Conservation (phyloP, 192 early-diverging fungal genomes). For the Mycoemilia scoparia region DNA sequence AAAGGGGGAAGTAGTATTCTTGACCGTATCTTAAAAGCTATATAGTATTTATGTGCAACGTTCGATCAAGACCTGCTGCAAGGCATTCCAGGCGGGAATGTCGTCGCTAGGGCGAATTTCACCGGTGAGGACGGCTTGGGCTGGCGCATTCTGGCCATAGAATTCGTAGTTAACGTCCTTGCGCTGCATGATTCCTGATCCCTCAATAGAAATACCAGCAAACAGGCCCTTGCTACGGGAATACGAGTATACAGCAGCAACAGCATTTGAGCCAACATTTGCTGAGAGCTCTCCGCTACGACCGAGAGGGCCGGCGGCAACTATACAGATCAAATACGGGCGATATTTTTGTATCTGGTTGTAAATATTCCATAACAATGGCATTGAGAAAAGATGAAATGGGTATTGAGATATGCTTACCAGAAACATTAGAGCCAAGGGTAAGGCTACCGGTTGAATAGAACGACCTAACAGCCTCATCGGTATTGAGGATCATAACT, state of each 20-base stretch:
- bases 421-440: conserved; percentile 65
- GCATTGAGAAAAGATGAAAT: no score
- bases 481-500: conserved; percentile 75
- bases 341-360: no score
- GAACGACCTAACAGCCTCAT: conserved; percentile 69
- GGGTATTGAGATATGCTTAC: no score
- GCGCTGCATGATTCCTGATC: conserved; percentile 64
- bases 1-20: no score
- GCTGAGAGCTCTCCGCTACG: conserved; percentile 69
- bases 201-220: conserved; percentile 82
- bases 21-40: no score
- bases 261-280: conserved; percentile 38
- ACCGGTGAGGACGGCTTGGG: conserved; percentile 68
- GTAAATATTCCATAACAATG: no score
- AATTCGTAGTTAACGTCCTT: conserved; percentile 72
- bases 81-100: conserved; percentile 20
- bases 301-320: conserved; percentile 78
- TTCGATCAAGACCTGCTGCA: conserved; percentile 20
- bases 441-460: conserved; percentile 65
- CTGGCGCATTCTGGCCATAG: conserved; percentile 62
- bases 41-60: no score
- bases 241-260: conserved; percentile 87
- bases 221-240: conserved; percentile 84
- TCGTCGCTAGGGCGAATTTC: conserved; percentile 42
- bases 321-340: no score